Percentiles rank a stretch among this genome's conserved stretches.
phyloP scores from a whole-genome alignment of 257 asterid species.

The Penstemon davidsonii region DNA sequence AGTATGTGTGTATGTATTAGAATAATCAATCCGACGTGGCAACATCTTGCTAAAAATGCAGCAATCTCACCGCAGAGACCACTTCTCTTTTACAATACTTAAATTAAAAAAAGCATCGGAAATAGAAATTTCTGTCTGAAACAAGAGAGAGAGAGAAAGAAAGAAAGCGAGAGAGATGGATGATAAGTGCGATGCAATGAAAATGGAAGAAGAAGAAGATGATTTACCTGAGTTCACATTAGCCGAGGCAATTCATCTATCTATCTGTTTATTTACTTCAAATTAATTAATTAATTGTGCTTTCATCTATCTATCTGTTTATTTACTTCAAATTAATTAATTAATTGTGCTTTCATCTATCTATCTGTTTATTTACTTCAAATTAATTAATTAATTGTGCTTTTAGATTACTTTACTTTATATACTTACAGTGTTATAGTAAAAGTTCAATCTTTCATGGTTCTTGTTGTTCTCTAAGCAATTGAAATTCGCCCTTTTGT shows the following conservation, averaged over 20 bases:
- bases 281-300: conserved; percentile 1
- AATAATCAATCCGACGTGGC: not conserved
- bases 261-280: conserved; percentile 11
- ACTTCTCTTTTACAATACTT: not conserved
- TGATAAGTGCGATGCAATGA: conserved; percentile 31
- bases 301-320: conserved; percentile 7
- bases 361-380: conserved; percentile 11
- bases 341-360: no score
- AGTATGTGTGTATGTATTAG: no score
- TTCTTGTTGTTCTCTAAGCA: no score
- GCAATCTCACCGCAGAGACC: conserved; percentile 36
- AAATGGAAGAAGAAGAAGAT: conserved; percentile 29
- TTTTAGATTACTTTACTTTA: not conserved
- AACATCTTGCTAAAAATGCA: conserved; percentile 27
- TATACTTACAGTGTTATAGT: no score
- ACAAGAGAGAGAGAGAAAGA: not conserved
- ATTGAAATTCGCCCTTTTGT: not conserved
- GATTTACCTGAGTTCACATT: conserved; percentile 55
- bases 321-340: conserved; percentile 20
- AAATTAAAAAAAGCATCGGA: conserved; percentile 1
- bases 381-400: conserved; percentile 1
- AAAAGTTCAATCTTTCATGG: no score
- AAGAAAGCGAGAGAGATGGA: conserved; percentile 30
- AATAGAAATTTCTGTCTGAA: conserved; percentile 1
- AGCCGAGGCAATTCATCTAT: conserved; percentile 48